These are phyloP conservation scores for Suhomyces coccinellae DNA, from an alignment of 1,139 yeast genomes.

Conservation along the genomic window DNA sequence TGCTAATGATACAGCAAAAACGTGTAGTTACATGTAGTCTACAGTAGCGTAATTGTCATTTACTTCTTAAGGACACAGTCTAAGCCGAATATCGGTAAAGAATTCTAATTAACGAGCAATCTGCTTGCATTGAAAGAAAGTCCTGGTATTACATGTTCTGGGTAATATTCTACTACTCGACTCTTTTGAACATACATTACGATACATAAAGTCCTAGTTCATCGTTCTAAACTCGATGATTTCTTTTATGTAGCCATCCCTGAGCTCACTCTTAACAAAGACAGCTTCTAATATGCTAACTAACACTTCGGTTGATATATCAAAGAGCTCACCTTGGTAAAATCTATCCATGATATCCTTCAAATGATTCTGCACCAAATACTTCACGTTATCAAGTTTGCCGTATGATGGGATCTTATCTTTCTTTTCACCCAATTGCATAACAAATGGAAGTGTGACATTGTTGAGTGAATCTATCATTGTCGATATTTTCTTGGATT, in stretches of 20 bases:
- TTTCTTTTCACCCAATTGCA: constrained; percentile 15
- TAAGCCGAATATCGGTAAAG: too few relatives aligned
- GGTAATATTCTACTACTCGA: too few relatives aligned
- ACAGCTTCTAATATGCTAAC: constrained; percentile 54
- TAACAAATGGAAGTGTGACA: constrained; percentile 19
- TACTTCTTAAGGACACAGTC: too few relatives aligned
- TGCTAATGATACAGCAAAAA: too few relatives aligned
- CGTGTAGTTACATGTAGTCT: too few relatives aligned
- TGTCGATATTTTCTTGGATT: constrained; percentile 31
- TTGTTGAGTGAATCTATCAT: constrained; percentile 25
- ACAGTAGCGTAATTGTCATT: too few relatives aligned
- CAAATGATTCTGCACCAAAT: constrained; percentile 55
- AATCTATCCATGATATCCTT: constrained; percentile 69
- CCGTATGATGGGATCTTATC: constrained; percentile 31
- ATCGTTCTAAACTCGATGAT: constrained; percentile 48
- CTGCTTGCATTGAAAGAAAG: too few relatives aligned
- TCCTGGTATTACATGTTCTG: too few relatives aligned
- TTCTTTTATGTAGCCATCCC: constrained; percentile 62
- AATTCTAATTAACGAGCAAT: too few relatives aligned
- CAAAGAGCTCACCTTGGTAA: constrained; percentile 72
- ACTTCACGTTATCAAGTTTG: constrained; percentile 45
- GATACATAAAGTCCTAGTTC: constrained; percentile 1
- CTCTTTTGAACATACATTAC: background rate
- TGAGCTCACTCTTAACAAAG: constrained; percentile 70
- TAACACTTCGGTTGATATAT: constrained; percentile 68